These are phyloP conservation scores for Leccinum fuscescens DNA, from an alignment of 1,284 basidiomycete genomes.

Conservation along the genomic window DNA sequence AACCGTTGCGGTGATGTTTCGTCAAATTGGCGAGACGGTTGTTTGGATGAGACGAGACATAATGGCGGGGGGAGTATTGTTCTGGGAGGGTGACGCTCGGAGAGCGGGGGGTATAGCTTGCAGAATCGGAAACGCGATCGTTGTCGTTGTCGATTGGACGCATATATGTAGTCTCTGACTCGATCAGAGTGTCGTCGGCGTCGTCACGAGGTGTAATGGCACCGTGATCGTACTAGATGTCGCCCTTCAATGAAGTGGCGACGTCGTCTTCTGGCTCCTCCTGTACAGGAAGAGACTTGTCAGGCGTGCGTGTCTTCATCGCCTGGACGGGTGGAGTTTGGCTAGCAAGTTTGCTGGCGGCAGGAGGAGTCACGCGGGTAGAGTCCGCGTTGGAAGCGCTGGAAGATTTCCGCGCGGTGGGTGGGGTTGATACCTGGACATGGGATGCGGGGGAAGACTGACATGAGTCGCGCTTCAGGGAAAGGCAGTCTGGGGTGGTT, in stretches of 20 bases:
- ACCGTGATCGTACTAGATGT: slow-evolving; percentile 28
- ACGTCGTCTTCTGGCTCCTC: slow-evolving; percentile 77
- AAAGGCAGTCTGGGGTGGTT: slow-evolving; percentile 42
- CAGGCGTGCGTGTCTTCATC: slow-evolving; percentile 59
- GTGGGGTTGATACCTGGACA: slow-evolving; percentile 31
- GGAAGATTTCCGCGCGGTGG: slow-evolving; percentile 36
- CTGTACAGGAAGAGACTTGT: slow-evolving; percentile 72
- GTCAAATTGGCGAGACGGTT: slow-evolving; percentile 24
- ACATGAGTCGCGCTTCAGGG: slow-evolving; percentile 52
- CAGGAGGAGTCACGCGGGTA: slow-evolving; percentile 45
- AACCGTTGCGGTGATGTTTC: slow-evolving; percentile 41
- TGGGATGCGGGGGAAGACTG: slow-evolving; percentile 24
- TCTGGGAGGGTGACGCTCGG: slow-evolving; percentile 59
- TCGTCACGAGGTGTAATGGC: slow-evolving; percentile 41
- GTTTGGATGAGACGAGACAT: slow-evolving; percentile 19
- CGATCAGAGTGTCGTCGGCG: slow-evolving; percentile 47
- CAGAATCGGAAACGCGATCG: slow-evolving; percentile 32
- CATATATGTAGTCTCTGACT: slow-evolving; percentile 39
- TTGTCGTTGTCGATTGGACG: slow-evolving; percentile 30
- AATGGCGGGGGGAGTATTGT: slow-evolving; percentile 28
- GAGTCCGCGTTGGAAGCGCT: slow-evolving; percentile 34
- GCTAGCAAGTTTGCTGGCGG: slow-evolving; percentile 41
- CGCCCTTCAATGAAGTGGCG: slow-evolving; percentile 34
- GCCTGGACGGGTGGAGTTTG: slow-evolving; percentile 59
- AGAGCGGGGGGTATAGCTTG: slow-evolving; percentile 70